Evolutionary conservation across 2,329 filamentous ascomycete genomes (phyloP), one percentile per base, ranked within the genome.

Genomic region (Fusarium liriodendri): DNA sequence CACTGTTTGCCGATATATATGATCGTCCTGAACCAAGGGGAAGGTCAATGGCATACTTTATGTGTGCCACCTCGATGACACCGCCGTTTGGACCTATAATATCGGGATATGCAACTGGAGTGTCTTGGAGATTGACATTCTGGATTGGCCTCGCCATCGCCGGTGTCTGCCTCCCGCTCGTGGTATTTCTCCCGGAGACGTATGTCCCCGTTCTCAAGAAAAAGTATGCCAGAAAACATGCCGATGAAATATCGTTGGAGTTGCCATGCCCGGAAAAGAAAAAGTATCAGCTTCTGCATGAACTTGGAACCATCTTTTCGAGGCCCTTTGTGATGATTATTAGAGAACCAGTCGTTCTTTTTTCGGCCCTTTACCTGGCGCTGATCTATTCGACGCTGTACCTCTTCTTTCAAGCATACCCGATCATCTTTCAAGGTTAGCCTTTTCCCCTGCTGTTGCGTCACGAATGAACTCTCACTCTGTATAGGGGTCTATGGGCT

Each of bases 61-160:
- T 65, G 77, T 57, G 82, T 68, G 80, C 80, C 2, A 82, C 83
- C 5, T 82, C 81, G 5, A 80, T 82, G 25, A 85, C 84, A 1
- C 85, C 85, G 0, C 76, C 83, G 0, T 66, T 85, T 10, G 84
- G 82, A 0, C 85, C 85, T 0, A 82, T 84, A 0, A 83, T 87
- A 25, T 86, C 85, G 0, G 85, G 85, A 0, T 87, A 83, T 54
- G 77, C 81, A 7, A 78, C 82, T 0, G 67, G 74, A 2, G 72
- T 82, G n/a, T 81, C 80, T 1, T 87, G 86, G 86, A 79, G 84
- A 27, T 87, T 85, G 84, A 80, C 82, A 0, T 87, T 87, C 40
- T 85, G 84, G 79, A 63, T 70, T 5, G 76, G 68, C 1, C 54
- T 78, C 11, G 77, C 74, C 0, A 54, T 80, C 10, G 79, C 76